Evolutionary conservation across 768 basidiomycete species (phyloP).

Genomic region (Russula sp.): DNA sequence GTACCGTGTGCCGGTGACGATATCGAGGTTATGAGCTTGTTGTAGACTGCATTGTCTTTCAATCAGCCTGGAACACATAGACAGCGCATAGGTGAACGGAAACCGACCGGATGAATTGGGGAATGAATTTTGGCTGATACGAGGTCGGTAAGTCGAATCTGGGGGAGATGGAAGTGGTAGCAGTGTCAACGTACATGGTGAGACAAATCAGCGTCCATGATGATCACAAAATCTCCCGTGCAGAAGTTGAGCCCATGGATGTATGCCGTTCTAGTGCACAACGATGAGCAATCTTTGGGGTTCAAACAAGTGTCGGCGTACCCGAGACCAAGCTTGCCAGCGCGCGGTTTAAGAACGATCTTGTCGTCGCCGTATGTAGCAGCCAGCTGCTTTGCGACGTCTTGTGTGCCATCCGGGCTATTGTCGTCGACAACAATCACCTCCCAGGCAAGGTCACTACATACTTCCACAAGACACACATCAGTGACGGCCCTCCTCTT

Average conservation of each 20-base stretch:
- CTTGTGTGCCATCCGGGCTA: constrained; percentile 90
- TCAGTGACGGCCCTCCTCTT: constrained; percentile 10
- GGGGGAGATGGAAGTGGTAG: background rate
- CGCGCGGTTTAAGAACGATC: constrained; percentile 81
- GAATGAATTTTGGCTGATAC: constrained; percentile 86
- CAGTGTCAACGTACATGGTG: constrained; percentile 65
- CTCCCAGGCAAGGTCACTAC: constrained; percentile 77
- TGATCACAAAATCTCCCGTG: constrained; percentile 89
- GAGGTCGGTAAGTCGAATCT: background rate
- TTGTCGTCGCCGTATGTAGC: constrained; percentile 78
- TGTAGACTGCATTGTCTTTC: constrained; percentile 58
- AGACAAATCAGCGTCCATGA: constrained; percentile 97
- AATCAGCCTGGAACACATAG: constrained; percentile 5
- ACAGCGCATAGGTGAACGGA: background rate
- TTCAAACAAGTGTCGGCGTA: constrained; percentile 36
- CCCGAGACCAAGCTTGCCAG: constrained; percentile 91
- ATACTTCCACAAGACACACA: constrained; percentile 28
- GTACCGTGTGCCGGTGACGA: constrained; percentile 92
- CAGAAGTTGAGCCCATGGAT: constrained; percentile 89
- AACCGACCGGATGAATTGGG: constrained; percentile 78
- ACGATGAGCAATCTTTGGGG: background rate
- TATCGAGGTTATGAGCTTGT: constrained; percentile 82
- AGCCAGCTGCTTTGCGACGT: constrained; percentile 78
- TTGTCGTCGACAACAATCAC: constrained; percentile 90
- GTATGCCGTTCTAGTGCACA: constrained; percentile 70